Evolutionary conservation across 169 alveolate genomes (phyloP).

Genomic region (Plasmodium gonderi): DNA sequence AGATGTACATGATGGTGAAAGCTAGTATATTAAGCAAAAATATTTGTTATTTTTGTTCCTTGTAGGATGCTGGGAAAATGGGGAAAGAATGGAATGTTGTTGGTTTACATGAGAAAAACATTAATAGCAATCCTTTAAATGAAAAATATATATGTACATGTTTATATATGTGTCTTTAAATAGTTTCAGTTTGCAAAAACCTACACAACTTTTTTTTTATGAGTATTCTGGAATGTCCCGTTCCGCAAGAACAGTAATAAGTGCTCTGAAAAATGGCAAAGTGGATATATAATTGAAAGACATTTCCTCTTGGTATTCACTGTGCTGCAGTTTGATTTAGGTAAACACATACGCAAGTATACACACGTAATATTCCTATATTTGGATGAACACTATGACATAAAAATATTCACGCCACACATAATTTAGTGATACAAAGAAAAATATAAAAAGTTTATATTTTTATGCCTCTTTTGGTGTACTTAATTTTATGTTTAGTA

Average conservation of each 20-base stretch:
- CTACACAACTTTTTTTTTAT: too few relatives aligned
- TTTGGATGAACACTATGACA: too few relatives aligned
- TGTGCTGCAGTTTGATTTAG: too few relatives aligned
- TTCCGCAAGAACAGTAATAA: too few relatives aligned
- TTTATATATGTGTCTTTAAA: not conserved
- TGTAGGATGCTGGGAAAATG: not conserved
- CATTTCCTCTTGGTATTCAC: too few relatives aligned
- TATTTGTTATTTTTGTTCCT: not conserved
- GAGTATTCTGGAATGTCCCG: too few relatives aligned
- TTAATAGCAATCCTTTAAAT: too few relatives aligned
- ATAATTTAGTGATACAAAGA: too few relatives aligned
- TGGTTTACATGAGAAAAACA: not conserved
- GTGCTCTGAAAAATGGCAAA: not conserved
- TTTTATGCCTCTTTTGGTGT: not conserved
- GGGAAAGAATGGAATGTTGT: not conserved
- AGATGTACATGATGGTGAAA: not conserved
- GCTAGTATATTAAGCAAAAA: not conserved
- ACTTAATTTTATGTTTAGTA: not conserved
- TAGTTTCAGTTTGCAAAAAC: too few relatives aligned
- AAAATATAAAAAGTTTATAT: too few relatives aligned
- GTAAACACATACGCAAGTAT: too few relatives aligned
- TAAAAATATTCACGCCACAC: not conserved
- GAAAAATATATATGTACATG: not conserved
- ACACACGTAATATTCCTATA: too few relatives aligned
- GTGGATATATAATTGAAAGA: not conserved